Conservation (phyloP, 345 rosid genomes). For the Syzygium aromaticum region DNA sequence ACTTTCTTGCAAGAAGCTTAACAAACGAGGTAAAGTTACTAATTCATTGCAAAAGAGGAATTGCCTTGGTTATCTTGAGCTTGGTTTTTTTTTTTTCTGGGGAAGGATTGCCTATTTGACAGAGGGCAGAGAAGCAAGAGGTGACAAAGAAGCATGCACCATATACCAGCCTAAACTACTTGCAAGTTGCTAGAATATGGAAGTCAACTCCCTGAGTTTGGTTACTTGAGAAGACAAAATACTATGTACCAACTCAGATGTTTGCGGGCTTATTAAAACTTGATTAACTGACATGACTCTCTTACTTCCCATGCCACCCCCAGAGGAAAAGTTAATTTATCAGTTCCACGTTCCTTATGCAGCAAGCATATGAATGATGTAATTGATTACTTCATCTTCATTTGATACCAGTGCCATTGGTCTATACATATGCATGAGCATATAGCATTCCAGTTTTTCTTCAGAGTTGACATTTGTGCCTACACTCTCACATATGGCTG, state of each 20-base stretch:
- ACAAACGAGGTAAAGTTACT: neutral
- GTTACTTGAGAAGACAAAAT: neutral
- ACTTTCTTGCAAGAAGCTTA: neutral
- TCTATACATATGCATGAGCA: neutral
- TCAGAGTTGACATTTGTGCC: neutral
- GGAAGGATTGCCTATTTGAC: neutral
- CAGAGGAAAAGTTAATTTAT: neutral
- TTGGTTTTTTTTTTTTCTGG: neutral
- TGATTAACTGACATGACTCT: neutral
- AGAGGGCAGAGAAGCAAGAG: neutral
- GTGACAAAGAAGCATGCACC: neutral
- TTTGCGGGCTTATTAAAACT: neutral
- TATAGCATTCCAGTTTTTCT: neutral
- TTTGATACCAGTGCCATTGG: neutral
- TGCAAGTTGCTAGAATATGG: neutral
- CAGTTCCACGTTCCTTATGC: neutral
- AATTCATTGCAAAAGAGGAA: neutral
- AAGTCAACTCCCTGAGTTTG: neutral
- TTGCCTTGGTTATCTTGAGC: neutral
- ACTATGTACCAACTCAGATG: neutral
- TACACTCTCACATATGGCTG: conserved; percentile 28
- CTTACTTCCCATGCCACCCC: neutral
- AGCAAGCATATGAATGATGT: neutral
- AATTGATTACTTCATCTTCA: neutral
- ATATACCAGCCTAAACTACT: neutral